These are phyloP conservation scores for Chlamydomonas sp. DNA, from an alignment of 139 green algal genomes.

Conservation along the genomic window DNA sequence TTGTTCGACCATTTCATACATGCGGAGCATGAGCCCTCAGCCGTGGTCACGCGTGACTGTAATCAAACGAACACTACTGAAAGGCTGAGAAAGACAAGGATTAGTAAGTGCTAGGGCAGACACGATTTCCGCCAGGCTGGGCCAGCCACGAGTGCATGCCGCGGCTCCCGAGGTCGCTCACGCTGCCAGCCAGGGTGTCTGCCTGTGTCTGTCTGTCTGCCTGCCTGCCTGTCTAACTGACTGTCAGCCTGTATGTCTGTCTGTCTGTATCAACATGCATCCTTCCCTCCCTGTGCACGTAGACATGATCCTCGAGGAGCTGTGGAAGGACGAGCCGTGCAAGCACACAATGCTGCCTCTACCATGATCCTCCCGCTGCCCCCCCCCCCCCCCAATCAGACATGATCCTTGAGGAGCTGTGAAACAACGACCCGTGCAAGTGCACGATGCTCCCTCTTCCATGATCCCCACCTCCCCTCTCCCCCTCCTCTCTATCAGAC, in stretches of 20 bases:
- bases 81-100: background rate
- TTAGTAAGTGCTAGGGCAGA: conserved; percentile 51
- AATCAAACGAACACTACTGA: too few relatives aligned
- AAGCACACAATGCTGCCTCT: conserved; percentile 16
- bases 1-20: conserved; percentile 65
- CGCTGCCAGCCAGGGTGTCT: background rate
- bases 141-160: background rate
- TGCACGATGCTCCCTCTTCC: conserved; percentile 11
- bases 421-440: conserved; percentile 48
- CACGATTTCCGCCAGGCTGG: conserved; percentile 6
- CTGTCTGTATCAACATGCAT: background rate
- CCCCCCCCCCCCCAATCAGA: conserved; percentile 30
- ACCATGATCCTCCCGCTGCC: background rate
- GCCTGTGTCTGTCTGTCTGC: background rate
- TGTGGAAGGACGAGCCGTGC: conserved; percentile 61
- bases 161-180: background rate
- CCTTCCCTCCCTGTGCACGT: background rate
- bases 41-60: background rate
- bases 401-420: conserved; percentile 63
- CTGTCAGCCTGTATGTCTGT: background rate
- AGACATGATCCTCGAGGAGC: conserved; percentile 65
- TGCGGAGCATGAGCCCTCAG: conserved; percentile 29
- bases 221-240: too few relatives aligned
- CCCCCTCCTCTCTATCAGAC: conserved; percentile 32
- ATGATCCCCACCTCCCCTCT: background rate